phyloP scores from a whole-genome alignment of 208 protist genomes.

The Endotrypanum monterogeii region DNA sequence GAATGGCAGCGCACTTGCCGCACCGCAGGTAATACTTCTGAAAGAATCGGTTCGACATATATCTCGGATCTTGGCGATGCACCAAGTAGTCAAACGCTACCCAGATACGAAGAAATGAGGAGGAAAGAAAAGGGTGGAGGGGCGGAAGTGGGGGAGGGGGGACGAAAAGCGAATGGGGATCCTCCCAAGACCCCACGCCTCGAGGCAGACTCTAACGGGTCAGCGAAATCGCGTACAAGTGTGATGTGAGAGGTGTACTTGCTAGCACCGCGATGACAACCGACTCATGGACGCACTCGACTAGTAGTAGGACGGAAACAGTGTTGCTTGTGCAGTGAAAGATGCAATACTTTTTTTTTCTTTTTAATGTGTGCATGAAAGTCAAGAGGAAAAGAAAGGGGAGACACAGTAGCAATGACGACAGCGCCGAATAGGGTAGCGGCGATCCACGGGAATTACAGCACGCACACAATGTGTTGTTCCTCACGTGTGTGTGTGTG shows the following conservation, averaged over 20 bases:
- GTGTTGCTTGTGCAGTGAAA: neutral
- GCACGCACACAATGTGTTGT: neutral
- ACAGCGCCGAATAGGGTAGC: no score
- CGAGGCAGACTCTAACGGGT: neutral
- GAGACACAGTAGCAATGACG: neutral
- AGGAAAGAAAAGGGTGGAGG: neutral
- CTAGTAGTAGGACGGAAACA: neutral
- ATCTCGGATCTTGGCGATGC: neutral
- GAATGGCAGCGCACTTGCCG: slow-evolving; percentile 62
- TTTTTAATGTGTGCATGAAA: neutral
- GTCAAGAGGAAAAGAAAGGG: neutral
- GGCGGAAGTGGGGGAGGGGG: no score
- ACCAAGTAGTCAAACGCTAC: neutral
- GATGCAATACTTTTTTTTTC: neutral
- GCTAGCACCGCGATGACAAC: neutral
- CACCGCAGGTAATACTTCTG: slow-evolving; percentile 83
- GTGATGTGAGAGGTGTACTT: neutral
- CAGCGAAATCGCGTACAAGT: neutral
- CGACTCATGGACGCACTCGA: neutral
- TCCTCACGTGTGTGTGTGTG: neutral
- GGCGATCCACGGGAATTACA: neutral
- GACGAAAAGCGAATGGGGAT: no score
- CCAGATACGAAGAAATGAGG: no score
- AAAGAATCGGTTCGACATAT: slow-evolving; percentile 81
- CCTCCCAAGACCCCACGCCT: no score